These are phyloP conservation scores for Basipetospora chlamydospora DNA, from an alignment of 2,329 filamentous ascomycete species.

Conservation along the genomic window DNA sequence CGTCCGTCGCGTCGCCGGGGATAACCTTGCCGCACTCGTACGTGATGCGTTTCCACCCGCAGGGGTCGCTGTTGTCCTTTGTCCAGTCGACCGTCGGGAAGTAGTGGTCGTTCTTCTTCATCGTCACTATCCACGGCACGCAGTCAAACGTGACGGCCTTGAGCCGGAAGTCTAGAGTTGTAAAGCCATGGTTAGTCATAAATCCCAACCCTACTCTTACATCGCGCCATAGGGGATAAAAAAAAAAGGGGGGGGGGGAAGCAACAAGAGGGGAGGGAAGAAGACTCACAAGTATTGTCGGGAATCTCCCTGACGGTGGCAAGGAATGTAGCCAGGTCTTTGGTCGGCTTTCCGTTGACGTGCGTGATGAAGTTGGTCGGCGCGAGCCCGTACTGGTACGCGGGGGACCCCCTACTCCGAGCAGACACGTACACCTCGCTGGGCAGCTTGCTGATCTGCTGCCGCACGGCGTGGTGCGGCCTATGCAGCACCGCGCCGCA, in stretches of 20 bases:
- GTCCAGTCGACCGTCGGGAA: conserved; percentile 59
- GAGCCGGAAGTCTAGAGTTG: conserved; percentile 65
- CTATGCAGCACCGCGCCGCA: conserved; percentile 88
- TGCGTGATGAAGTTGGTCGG: conserved; percentile 97
- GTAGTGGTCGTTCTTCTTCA: conserved; percentile 99
- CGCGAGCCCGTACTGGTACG: conserved; percentile 81
- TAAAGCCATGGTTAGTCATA: too few species aligned
- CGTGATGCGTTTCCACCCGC: conserved; percentile 48
- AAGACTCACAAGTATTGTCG: conserved; percentile 70
- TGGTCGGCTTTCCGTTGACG: conserved; percentile 79
- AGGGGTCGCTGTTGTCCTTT: conserved; percentile 43
- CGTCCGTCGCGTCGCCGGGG: conserved; percentile 38
- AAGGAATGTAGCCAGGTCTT: conserved; percentile 69
- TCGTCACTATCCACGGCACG: conserved; percentile 97
- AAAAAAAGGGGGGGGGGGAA: not conserved
- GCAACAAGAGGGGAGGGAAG: too few species aligned
- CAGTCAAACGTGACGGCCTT: conserved; percentile 98
- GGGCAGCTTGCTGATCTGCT: conserved; percentile 93
- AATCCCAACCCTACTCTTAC: too few species aligned
- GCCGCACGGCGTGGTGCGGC: conserved; percentile 88
- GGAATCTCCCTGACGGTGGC: conserved; percentile 72
- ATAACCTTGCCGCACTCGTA: conserved; percentile 42
- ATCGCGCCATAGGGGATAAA: not conserved
- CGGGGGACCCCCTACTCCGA: conserved; percentile 65
- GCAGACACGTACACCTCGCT: conserved; percentile 94